Conservation (phyloP, 1,139 yeast genomes). For the Neolecta irregularis region DNA sequence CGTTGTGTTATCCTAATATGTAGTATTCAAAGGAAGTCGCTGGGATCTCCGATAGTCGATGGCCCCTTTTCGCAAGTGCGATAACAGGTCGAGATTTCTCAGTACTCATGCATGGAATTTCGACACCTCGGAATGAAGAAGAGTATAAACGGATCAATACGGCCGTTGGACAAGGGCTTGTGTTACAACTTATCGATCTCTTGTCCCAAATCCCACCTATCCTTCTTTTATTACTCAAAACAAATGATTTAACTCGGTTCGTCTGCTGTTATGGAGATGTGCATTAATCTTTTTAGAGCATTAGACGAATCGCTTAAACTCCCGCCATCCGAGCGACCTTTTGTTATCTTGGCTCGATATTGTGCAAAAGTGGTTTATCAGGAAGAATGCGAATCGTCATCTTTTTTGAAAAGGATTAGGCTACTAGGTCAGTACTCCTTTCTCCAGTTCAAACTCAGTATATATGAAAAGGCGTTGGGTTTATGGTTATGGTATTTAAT, state of each 20-base stretch:
- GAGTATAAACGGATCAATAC: constrained; percentile 53
- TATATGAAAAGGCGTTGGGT: no score
- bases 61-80: constrained; percentile 78
- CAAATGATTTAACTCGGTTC: constrained; percentile 54
- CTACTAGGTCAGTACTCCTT: no score
- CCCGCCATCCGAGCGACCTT: constrained; percentile 83
- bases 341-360: constrained; percentile 74
- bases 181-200: constrained; percentile 66
- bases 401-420: constrained; percentile 2
- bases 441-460: no score
- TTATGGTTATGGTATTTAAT: no score
- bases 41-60: constrained; percentile 57
- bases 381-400: constrained; percentile 27
- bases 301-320: constrained; percentile 69
- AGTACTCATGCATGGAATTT: constrained; percentile 24
- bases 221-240: constrained; percentile 25
- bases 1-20: no score
- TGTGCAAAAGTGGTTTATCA: constrained; percentile 69
- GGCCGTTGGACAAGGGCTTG: constrained; percentile 44
- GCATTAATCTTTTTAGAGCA: no score
- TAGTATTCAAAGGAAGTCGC: constrained; percentile 68
- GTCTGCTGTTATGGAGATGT: constrained; percentile 87
- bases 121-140: constrained; percentile 36
- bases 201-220: constrained; percentile 70
- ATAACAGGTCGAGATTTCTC: constrained; percentile 80